Percentiles rank a stretch among this genome's conserved stretches.
These are phyloP conservation scores for Scytalidium lignicola DNA, from an alignment of 2,329 filamentous ascomycete genomes.

Conservation along the genomic window DNA sequence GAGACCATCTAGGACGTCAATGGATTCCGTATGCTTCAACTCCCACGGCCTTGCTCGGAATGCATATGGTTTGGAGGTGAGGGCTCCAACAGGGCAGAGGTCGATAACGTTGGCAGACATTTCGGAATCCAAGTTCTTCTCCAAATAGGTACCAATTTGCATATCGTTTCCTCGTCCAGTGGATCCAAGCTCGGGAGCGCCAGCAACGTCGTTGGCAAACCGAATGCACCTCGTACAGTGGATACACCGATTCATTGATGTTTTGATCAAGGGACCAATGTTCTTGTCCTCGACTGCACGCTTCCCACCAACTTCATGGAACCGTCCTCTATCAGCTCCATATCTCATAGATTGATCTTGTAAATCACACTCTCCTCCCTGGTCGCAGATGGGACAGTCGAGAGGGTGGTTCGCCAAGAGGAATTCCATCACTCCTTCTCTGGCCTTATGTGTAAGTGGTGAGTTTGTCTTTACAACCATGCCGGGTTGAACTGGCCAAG, in stretches of 20 bases:
- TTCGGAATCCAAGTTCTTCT: constrained; percentile 89
- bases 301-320: constrained; percentile 94
- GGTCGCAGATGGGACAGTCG: constrained; percentile 96
- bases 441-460: constrained; percentile 90
- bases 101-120: constrained; percentile 97
- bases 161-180: constrained; percentile 94
- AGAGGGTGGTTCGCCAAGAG: constrained; percentile 92
- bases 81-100: constrained; percentile 92
- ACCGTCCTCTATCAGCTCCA: constrained; percentile 89
- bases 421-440: constrained; percentile 99
- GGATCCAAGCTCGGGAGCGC: constrained; percentile 90
- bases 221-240: constrained; percentile 97
- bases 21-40: constrained; percentile 89
- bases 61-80: constrained; percentile 95
- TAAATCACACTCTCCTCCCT: constrained; percentile 97
- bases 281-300: constrained; percentile 99
- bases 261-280: constrained; percentile 96
- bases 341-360: constrained; percentile 99
- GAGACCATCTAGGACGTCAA: constrained; percentile 88
- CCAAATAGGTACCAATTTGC: constrained; percentile 96
- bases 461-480: constrained; percentile 99
- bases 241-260: constrained; percentile 99
- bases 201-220: constrained; percentile 95
- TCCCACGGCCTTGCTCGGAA: constrained; percentile 98
- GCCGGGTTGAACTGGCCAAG: constrained; percentile 96